Conservation (phyloP, 202 grass and related monocot genomes). For the Alloteropsis angusta region DNA sequence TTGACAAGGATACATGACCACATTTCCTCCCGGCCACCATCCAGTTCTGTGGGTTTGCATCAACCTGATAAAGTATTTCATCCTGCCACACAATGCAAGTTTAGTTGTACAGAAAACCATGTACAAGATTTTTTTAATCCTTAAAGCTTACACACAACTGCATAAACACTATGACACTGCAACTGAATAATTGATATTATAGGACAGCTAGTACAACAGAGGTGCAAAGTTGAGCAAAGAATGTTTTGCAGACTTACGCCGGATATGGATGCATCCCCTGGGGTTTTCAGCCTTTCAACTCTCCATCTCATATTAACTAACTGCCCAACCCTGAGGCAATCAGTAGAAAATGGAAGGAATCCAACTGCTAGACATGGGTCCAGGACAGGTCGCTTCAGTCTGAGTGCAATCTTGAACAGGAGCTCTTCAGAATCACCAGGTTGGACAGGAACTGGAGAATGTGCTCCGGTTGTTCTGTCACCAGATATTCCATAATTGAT, state of each 20-base stretch:
- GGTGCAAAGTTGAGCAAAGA: conserved; percentile 4
- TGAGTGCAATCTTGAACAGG: conserved; percentile 62
- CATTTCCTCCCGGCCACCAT: conserved; percentile 97
- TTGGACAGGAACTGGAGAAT: conserved; percentile 56
- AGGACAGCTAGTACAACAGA: background rate
- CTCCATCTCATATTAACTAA: conserved; percentile 96
- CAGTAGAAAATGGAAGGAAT: conserved; percentile 89
- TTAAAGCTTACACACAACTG: background rate
- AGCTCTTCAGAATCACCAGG: conserved; percentile 45
- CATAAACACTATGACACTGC: background rate
- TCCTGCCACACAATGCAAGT: conserved; percentile 39
- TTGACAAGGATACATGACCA: conserved; percentile 62
- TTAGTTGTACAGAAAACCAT: conserved; percentile 4
- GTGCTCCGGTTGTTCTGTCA: conserved; percentile 73
- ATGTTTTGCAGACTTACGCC: conserved; percentile 46
- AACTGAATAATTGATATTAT: background rate
- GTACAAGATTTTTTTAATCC: background rate
- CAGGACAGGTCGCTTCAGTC: conserved; percentile 77
- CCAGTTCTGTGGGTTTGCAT: conserved; percentile 84
- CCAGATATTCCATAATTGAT: conserved; percentile 79
- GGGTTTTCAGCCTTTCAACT: conserved; percentile 76
- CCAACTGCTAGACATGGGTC: conserved; percentile 92
- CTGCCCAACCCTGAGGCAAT: conserved; percentile 84
- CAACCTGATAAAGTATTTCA: conserved; percentile 83
- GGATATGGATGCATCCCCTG: conserved; percentile 32